A percentile compares a stretch with the other conserved stretches of the same genome.
Evolutionary conservation across 2,329 filamentous ascomycete species (phyloP).

Genomic region (Claviceps spartinae): DNA sequence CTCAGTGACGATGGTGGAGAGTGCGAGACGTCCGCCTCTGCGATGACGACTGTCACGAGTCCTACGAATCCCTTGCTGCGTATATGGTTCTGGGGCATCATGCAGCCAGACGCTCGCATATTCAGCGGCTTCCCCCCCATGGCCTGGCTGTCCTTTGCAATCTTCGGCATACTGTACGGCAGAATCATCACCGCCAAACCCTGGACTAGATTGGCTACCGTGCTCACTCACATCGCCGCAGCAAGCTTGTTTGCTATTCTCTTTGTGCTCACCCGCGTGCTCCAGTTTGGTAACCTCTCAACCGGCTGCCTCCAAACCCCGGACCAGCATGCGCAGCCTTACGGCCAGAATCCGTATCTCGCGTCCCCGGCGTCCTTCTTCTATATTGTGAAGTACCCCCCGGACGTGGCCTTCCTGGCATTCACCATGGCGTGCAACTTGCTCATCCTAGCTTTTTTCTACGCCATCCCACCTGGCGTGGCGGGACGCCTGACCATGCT

Average conservation of each 20-base stretch:
- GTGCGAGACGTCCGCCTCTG: slow-evolving; percentile 13
- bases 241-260: slow-evolving; percentile 20
- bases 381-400: slow-evolving; percentile 33
- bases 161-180: slow-evolving; percentile 30
- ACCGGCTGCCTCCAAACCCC: slow-evolving; percentile 27
- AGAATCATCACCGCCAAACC: slow-evolving; percentile 22
- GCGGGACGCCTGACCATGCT: slow-evolving; percentile 21
- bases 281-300: slow-evolving; percentile 30
- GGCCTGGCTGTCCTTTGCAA: slow-evolving; percentile 32
- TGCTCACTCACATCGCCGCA: slow-evolving; percentile 15
- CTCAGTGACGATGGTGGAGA: slow-evolving; percentile 25
- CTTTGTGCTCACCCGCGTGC: slow-evolving; percentile 28
- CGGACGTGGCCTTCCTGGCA: slow-evolving; percentile 31
- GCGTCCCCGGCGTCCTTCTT: slow-evolving; percentile 28
- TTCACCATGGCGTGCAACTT: slow-evolving; percentile 26
- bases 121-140: slow-evolving; percentile 30
- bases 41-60: neutral
- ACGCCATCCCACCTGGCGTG: slow-evolving; percentile 17
- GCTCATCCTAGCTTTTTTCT: slow-evolving; percentile 24
- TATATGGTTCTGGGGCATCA: slow-evolving; percentile 28
- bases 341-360: slow-evolving; percentile 25
- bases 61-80: slow-evolving; percentile 15
- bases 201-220: slow-evolving; percentile 15
- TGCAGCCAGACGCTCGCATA: slow-evolving; percentile 11
- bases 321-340: slow-evolving; percentile 18